Base-by-base conservation (phyloP, 345 rosid genomes). In the Gynandropsis gynandra region DNA sequence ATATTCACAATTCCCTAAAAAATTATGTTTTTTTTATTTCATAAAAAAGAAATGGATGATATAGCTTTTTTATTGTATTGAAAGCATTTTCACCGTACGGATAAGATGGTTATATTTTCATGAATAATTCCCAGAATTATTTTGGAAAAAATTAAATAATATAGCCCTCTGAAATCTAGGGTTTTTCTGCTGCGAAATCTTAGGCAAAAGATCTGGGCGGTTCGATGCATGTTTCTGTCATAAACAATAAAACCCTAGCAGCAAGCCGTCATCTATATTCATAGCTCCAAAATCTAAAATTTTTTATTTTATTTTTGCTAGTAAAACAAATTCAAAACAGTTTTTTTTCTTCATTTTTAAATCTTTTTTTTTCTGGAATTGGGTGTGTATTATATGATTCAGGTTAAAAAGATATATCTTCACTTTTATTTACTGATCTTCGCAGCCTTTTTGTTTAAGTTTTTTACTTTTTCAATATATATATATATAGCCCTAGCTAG, bases 201-300 rank as follows among this genome's bases (percentile, higher is more conserved):
- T 35, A 56, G 20, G 45, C 10, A 60, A 62, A 35, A 59, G 63
- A 74, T 70, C 74, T 63, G 66, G 68, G 47, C 47, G 20, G 71
- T 70, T 54, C 66, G 59, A 59, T 68, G 53, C 71, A 50, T 32
- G 57, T 70, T 49, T 54, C 51, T 56, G 58, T 51, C 57, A 36
- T 7, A 36, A 36, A 36, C n/a, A 36, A 36, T 4, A 36, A 24
- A 24, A 24, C 29, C 40, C 9, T 9, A 36, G 13, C 11, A 4
- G n/a, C 20, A 8, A 50, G 63, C 63, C 63, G 63, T 57, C 63
- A 56, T 63, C 62, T 63, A 55, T 48, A 53, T 54, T 48, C 17
- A 31, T 47, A 54, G 55, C 49, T 48, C 54, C 48, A 17, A 37
- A 27, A 36, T 9, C 1, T 9, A 0, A 27, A 24, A n/a, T 20